Evolutionary conservation across 129 eudicot species (phyloP), one percentile per base, ranked within the genome.

Genomic region (Erigeron canadensis): DNA sequence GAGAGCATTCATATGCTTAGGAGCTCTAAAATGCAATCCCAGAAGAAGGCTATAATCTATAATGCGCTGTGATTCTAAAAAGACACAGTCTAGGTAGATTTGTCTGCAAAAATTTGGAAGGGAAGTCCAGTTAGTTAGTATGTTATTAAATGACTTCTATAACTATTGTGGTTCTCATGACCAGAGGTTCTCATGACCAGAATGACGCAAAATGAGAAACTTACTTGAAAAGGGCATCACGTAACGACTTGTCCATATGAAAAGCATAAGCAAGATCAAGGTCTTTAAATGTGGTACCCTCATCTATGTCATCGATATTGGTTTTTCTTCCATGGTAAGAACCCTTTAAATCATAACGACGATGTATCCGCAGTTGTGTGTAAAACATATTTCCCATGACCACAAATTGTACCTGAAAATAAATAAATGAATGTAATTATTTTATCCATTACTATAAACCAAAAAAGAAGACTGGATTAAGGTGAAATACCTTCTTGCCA

Each of bases 311-410:
- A 44, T 91, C 86, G 72, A 78, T 82, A 55, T 79, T 79, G 18
- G 97, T 91, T 61, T 59, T 71, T 82, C 97, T 88, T 75, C 97
- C 97, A 34, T 83, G 82, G 53, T 75, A 56, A 34, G 97, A 91
- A 61, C 97, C 97, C 69, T 91, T 91, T 82, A 91, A 82, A 81
- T 91, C 97, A 75, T 83, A 91, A 50, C 93, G 87, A 42, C 82
- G 83, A 80, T 91, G 97, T 72, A 91, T 88, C 42, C 86, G 80
- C 71, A 91, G 71, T 59, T 91, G 96, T 48, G 96, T 91, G 71
- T 83, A 81, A 47, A 91, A 91, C 97, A 86, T 88, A 76, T 91
- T 91, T 67, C 96, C 97, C 97, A 91, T 88, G 70, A 91, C 95
- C 66, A 91, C 86, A 82, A 91, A 91, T n/a, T 91, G 86, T 37